These are phyloP conservation scores for Diaporthe eres DNA, from an alignment of 2,329 filamentous ascomycete species.

Conservation along the genomic window DNA sequence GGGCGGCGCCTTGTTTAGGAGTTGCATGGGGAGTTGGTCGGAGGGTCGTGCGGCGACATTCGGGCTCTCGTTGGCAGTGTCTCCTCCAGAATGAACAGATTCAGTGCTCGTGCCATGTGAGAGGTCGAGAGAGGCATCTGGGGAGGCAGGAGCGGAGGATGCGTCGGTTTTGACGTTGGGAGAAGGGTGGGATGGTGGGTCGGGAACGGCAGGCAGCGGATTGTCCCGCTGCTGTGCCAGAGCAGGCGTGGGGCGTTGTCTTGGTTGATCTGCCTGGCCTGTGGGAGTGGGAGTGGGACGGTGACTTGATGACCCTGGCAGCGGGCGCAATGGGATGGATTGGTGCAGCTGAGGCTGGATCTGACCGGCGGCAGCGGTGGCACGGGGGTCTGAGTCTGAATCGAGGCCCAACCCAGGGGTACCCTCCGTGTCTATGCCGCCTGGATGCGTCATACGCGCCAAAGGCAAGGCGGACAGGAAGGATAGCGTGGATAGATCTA, in stretches of 20 bases:
- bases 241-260: constrained; percentile 37
- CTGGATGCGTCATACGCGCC: constrained; percentile 37
- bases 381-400: constrained; percentile 30
- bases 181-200: constrained; percentile 37
- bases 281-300: constrained; percentile 32
- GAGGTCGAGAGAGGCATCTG: constrained; percentile 28
- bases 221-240: constrained; percentile 37
- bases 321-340: constrained; percentile 40
- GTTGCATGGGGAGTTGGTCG: constrained; percentile 41
- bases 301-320: constrained; percentile 36
- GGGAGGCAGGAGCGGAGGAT: constrained; percentile 32
- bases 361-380: constrained; percentile 17
- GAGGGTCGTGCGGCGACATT: constrained; percentile 10
- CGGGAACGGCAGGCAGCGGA: constrained; percentile 35
- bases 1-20: constrained; percentile 46
- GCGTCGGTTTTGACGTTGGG: constrained; percentile 38
- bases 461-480: constrained; percentile 22
- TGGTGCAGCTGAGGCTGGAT: constrained; percentile 37
- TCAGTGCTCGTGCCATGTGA: constrained; percentile 41
- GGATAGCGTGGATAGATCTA: constrained; percentile 27
- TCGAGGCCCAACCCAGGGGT: constrained; percentile 28
- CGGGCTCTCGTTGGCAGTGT: constrained; percentile 28
- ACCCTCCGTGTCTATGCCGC: constrained; percentile 14
- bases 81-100: constrained; percentile 25
- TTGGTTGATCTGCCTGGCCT: constrained; percentile 19